phyloP scores from a whole-genome alignment of 2,329 filamentous ascomycete genomes.

The Aspergillus sp. region DNA sequence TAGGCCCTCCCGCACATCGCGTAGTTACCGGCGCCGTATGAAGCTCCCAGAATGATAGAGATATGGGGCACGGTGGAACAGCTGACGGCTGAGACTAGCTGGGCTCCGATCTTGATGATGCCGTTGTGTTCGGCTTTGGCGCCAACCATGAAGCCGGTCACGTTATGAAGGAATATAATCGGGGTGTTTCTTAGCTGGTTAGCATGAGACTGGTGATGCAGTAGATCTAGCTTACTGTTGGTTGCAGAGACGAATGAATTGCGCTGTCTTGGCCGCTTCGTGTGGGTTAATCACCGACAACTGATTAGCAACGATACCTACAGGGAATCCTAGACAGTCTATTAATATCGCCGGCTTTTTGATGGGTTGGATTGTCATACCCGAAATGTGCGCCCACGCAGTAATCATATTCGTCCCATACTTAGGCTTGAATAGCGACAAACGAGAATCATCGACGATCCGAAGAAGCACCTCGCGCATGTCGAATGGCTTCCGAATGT shows the following conservation, averaged over 20 bases:
- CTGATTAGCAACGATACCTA: constrained; percentile 44
- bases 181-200: constrained; percentile 29
- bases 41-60: constrained; percentile 44
- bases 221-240: constrained; percentile 30
- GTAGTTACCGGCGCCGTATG: constrained; percentile 48
- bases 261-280: constrained; percentile 42
- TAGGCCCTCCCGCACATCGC: constrained; percentile 47
- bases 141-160: constrained; percentile 51
- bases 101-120: constrained; percentile 46
- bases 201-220: neutral
- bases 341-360: too few species aligned
- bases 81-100: constrained; percentile 45
- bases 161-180: constrained; percentile 48
- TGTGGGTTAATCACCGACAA: constrained; percentile 39
- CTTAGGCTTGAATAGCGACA: constrained; percentile 40
- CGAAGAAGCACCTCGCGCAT: constrained; percentile 41
- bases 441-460: constrained; percentile 41
- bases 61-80: constrained; percentile 46
- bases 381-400: neutral
- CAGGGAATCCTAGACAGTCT: constrained; percentile 24
- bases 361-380: neutral
- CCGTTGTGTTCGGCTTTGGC: constrained; percentile 43
- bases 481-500: constrained; percentile 40
- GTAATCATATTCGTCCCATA: constrained; percentile 17
- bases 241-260: constrained; percentile 46